phyloP scores from a whole-genome alignment of 768 basidiomycete genomes.

The Leccinum arenicola region DNA sequence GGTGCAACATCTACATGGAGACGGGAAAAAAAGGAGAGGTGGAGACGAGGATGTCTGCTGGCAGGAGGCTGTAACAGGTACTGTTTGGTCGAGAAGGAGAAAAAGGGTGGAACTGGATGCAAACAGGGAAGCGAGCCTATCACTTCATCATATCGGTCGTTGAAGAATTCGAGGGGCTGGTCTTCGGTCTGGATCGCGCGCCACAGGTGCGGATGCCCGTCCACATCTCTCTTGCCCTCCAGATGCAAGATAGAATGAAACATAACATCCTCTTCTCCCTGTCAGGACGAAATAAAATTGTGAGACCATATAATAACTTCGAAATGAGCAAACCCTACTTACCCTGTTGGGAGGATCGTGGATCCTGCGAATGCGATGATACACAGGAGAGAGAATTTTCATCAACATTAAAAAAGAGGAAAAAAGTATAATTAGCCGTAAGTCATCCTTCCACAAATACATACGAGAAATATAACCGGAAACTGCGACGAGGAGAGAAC shows the following conservation, averaged over 20 bases:
- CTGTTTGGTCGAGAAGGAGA: constrained; percentile 17
- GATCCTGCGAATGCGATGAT: constrained; percentile 43
- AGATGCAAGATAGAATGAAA: constrained; percentile 73
- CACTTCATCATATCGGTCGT: constrained; percentile 17
- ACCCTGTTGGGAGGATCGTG: constrained; percentile 76
- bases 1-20: constrained; percentile 9
- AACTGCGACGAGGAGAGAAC: constrained; percentile 7
- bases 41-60: constrained; percentile 7
- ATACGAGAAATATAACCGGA: constrained; percentile 3
- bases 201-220: constrained; percentile 54
- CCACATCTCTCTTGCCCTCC: constrained; percentile 46
- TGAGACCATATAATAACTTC: constrained; percentile 2
- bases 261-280: constrained; percentile 63
- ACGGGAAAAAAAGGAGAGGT: neutral
- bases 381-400: neutral
- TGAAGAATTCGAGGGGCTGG: constrained; percentile 45
- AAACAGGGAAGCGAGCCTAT: neutral
- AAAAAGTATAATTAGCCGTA: constrained; percentile 1
- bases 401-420: constrained; percentile 4
- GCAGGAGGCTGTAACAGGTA: constrained; percentile 15
- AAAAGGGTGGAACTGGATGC: neutral
- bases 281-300: constrained; percentile 7
- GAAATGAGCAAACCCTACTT: constrained; percentile 19
- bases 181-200: constrained; percentile 60
- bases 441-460: constrained; percentile 10